Base-by-base conservation (phyloP, 306 rosid genomes). In the Rosa persica region DNA sequence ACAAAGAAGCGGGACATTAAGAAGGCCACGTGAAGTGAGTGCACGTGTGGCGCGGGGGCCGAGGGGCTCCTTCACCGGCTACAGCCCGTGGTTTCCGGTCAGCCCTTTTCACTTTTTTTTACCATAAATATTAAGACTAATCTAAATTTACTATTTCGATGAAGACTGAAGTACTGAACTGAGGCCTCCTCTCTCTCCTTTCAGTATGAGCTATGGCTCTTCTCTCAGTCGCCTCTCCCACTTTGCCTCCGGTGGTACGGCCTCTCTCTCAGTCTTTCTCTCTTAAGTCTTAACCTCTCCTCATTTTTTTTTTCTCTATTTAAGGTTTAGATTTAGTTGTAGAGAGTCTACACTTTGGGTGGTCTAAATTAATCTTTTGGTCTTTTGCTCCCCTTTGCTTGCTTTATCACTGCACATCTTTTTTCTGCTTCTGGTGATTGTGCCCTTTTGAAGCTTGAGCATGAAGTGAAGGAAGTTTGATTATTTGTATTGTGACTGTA, bases 1-100 rank as follows among this genome's bases (percentile, higher is more conserved):
- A 30, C 36, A 30, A 30, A 30, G 36, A 30, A 30, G 36, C 36
- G 36, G 36, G 36, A 30, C 3, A 30, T 30, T 30, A 30, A 30
- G 43, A 6, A 39, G 8, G 44, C 44, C 44, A 42, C 44, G 44
- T 42, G 8, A 42, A 42, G 44, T 42, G 44, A 42, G 54, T 15
- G 55, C 55, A 48, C 89, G 92, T 86, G 94, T 78, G 88, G 83
- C 69, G 83, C 86, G 78, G 78, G 80, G 85, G 90, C 62, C 90
- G 79, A 88, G 88, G 81, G 66, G 36, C 36, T 76, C 75, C 72
- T 67, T 76, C 57, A 88, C 86, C 89, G 85, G 88, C 84, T 79
- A 78, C 82, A 79, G 43, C 83, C 87, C 86, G 80, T 71, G 66
- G 76, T 70, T 81, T 20, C 89, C 89, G 72, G 91, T 89, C 76